Evolutionary conservation across 345 rosid genomes (phyloP).

Genomic region (Linum lewisii): DNA sequence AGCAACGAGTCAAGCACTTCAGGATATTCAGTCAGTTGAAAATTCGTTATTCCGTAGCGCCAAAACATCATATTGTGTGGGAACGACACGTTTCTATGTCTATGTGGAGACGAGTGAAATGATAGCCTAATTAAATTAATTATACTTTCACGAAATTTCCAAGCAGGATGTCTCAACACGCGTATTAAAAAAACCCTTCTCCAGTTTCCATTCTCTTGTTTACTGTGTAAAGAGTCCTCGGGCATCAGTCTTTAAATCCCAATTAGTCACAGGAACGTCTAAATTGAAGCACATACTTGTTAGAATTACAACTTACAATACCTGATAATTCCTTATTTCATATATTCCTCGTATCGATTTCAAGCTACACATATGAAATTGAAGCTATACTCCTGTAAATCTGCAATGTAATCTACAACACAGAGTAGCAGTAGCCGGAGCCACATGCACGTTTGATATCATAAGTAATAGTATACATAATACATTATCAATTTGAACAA

Average conservation of each 20-base stretch:
- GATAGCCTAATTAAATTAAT: not conserved
- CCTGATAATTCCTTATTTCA: too few relatives aligned
- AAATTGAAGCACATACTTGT: too few relatives aligned
- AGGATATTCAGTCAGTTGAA: not conserved
- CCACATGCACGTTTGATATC: not conserved
- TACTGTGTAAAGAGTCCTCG: too few relatives aligned
- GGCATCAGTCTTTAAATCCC: too few relatives aligned
- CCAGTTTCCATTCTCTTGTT: too few relatives aligned
- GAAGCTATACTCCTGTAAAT: too few relatives aligned
- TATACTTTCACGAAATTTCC: not conserved
- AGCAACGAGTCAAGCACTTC: not conserved
- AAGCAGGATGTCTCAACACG: too few relatives aligned
- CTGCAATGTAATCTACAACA: not conserved
- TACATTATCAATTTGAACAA: not conserved
- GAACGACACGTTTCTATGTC: not conserved
- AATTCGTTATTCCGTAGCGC: not conserved
- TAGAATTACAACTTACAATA: too few relatives aligned
- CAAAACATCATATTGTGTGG: not conserved
- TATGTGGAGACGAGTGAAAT: not conserved
- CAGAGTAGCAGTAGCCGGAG: not conserved
- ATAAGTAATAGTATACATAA: not conserved
- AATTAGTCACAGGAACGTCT: too few relatives aligned
- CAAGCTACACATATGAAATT: too few relatives aligned
- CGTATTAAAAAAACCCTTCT: too few relatives aligned
- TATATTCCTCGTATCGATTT: too few relatives aligned